These are phyloP conservation scores for Leucoagaricus sp. DNA, from an alignment of 1,284 basidiomycete genomes.

Conservation along the genomic window DNA sequence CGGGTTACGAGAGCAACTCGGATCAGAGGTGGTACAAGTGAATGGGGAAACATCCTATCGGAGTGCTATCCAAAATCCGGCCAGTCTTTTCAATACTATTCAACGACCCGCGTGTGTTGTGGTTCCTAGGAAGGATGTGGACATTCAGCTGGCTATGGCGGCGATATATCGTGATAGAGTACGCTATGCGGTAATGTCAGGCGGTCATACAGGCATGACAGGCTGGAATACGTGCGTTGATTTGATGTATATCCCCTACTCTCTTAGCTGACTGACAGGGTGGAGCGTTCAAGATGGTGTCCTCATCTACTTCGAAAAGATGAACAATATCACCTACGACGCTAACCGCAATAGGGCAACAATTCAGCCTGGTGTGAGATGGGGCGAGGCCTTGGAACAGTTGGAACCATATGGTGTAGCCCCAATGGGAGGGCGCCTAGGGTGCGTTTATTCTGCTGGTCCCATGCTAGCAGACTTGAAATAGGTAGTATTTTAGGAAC, in stretches of 20 bases:
- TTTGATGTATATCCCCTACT: background rate
- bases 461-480: background rate
- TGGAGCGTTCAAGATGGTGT: constrained; percentile 36
- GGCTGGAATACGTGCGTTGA: constrained; percentile 42
- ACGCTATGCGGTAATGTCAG: constrained; percentile 40
- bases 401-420: constrained; percentile 37
- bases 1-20: constrained; percentile 23
- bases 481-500: constrained; percentile 26
- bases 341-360: constrained; percentile 33
- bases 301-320: constrained; percentile 37
- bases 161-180: constrained; percentile 33
- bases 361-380: constrained; percentile 38
- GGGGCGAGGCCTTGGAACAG: constrained; percentile 36
- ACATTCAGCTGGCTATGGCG: constrained; percentile 37
- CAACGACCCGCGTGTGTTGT: constrained; percentile 35
- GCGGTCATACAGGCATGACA: constrained; percentile 38
- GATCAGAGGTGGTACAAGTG: constrained; percentile 23
- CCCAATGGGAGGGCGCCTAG: constrained; percentile 36
- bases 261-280: constrained; percentile 5
- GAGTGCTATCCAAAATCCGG: constrained; percentile 26
- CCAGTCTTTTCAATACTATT: constrained; percentile 35
- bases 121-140: constrained; percentile 25
- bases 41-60: constrained; percentile 21
- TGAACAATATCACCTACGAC: constrained; percentile 38
- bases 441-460: constrained; percentile 24